These are phyloP conservation scores for Plectosphaerella sp. DNA, from an alignment of 2,329 filamentous ascomycete species.

Conservation along the genomic window DNA sequence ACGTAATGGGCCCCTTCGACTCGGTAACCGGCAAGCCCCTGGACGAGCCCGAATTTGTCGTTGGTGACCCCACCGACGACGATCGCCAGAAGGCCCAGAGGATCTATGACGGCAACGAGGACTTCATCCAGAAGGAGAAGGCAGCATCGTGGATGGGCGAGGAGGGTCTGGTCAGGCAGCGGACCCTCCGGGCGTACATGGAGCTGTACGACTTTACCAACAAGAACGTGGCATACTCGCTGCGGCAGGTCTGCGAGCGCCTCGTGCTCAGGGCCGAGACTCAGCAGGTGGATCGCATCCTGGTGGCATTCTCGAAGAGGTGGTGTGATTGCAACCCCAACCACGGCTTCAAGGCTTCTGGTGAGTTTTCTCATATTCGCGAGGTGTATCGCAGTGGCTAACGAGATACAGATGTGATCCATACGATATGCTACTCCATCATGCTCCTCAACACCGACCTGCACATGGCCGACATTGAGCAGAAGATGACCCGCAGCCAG, in stretches of 20 bases:
- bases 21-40: constrained; percentile 35
- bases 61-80: constrained; percentile 59
- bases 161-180: constrained; percentile 53
- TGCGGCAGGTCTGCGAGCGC: constrained; percentile 77
- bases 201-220: constrained; percentile 82
- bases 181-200: constrained; percentile 76
- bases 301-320: constrained; percentile 81
- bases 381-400: constrained; percentile 17
- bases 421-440: constrained; percentile 95
- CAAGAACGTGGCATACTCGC: constrained; percentile 71
- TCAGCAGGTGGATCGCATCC: constrained; percentile 91
- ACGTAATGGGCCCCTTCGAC: constrained; percentile 20
- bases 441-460: constrained; percentile 94
- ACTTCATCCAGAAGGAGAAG: constrained; percentile 72
- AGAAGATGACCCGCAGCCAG: constrained; percentile 91
- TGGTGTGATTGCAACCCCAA: constrained; percentile 93
- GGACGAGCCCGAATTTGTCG: constrained; percentile 53
- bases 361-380: constrained; percentile 44
- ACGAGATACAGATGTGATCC: constrained; percentile 70
- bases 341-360: constrained; percentile 86
- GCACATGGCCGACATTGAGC: constrained; percentile 89
- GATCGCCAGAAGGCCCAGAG: constrained; percentile 74
- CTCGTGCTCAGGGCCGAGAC: constrained; percentile 86
- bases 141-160: constrained; percentile 89
- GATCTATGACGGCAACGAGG: constrained; percentile 81